phyloP scores from a whole-genome alignment of 352 stramenopile genomes.

The Phytophthora megakarya region DNA sequence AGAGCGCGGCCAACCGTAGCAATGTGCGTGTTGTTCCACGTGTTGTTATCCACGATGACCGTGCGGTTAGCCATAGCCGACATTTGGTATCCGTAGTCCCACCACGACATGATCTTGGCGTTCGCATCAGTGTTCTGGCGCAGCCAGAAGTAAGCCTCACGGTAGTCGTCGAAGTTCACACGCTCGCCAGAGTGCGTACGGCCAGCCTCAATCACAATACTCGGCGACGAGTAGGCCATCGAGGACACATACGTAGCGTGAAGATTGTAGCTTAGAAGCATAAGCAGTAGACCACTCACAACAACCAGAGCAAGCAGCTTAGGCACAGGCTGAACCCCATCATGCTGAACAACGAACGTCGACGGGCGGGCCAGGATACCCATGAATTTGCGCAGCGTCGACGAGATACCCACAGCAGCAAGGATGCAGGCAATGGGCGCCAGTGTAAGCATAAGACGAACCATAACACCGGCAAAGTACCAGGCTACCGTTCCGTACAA shows the following conservation, averaged over 20 bases:
- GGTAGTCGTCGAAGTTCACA: slow-evolving; percentile 97
- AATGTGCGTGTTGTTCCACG: slow-evolving; percentile 97
- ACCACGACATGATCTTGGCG: slow-evolving; percentile 90
- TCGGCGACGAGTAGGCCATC: slow-evolving; percentile 92
- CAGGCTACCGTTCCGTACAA: slow-evolving; percentile 92
- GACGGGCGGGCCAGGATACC: slow-evolving; percentile 66
- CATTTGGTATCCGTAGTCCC: slow-evolving; percentile 94
- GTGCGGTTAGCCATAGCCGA: slow-evolving; percentile 90
- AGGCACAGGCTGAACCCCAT: slow-evolving; percentile 68
- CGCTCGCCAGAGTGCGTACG: slow-evolving; percentile 71
- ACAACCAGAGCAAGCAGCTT: slow-evolving; percentile 61
- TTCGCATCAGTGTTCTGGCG: slow-evolving; percentile 90
- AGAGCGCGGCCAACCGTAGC: slow-evolving; percentile 92
- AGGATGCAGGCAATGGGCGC: slow-evolving; percentile 93
- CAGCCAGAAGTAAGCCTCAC: slow-evolving; percentile 94
- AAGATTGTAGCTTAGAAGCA: slow-evolving; percentile 89
- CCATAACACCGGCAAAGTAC: slow-evolving; percentile 94
- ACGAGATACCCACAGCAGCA: slow-evolving; percentile 84
- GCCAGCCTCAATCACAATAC: slow-evolving; percentile 91
- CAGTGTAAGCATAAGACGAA: slow-evolving; percentile 92
- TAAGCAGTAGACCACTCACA: slow-evolving; percentile 60
- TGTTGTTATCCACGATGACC: slow-evolving; percentile 95
- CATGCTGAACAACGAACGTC: slow-evolving; percentile 52
- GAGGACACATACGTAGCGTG: slow-evolving; percentile 91
- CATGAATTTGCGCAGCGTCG: slow-evolving; percentile 80